Evolutionary conservation across 176 grass and related monocot genomes (phyloP).

Genomic region (Hyparrhenia diplandra): DNA sequence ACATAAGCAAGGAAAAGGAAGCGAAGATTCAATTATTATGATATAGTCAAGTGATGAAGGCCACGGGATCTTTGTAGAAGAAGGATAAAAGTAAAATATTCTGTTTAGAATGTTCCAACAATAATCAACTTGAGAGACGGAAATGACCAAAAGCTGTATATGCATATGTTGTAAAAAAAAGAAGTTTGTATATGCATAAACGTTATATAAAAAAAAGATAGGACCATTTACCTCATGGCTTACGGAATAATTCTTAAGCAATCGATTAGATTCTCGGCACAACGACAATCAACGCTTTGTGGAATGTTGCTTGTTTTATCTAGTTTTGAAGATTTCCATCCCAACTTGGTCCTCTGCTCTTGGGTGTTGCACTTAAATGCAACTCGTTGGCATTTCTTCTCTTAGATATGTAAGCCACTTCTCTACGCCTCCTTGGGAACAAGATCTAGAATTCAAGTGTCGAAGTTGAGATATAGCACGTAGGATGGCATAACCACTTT

Average conservation of each 20-base stretch:
- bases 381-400: slow-evolving; percentile 79
- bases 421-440: slow-evolving; percentile 77
- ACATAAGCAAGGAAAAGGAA: too few species aligned
- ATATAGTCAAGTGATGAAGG: too few species aligned
- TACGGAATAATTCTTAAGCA: slow-evolving; percentile 95
- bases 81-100: neutral
- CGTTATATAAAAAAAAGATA: neutral
- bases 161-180: too few species aligned
- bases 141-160: neutral
- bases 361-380: slow-evolving; percentile 98
- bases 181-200: too few species aligned
- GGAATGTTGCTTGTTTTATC: slow-evolving; percentile 60
- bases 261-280: slow-evolving; percentile 85
- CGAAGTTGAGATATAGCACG: neutral
- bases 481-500: neutral
- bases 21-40: too few species aligned
- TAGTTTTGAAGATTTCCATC: slow-evolving; percentile 87
- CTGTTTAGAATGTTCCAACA: too few species aligned
- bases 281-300: slow-evolving; percentile 91
- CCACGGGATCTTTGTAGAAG: neutral
- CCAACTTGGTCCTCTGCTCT: slow-evolving; percentile 85
- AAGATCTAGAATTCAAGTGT: slow-evolving; percentile 52
- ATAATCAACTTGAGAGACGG: neutral
- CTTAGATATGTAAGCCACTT: slow-evolving; percentile 92
- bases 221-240: slow-evolving; percentile 67